Conservation (phyloP, 345 rosid species). For the Conringia planisiliqua region DNA sequence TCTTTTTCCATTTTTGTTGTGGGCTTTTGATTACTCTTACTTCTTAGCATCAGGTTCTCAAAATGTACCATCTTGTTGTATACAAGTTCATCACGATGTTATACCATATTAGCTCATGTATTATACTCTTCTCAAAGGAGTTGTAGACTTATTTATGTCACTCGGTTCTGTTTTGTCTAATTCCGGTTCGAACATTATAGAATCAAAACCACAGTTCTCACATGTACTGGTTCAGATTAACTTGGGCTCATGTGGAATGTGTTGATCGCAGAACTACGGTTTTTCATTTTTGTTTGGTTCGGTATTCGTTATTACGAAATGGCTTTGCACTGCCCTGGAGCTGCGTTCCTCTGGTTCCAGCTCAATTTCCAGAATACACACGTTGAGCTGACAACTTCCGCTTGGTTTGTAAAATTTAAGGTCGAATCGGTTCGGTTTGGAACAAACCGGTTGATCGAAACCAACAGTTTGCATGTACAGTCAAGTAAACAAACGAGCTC, state of each 20-base stretch:
- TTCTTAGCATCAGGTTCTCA: slow-evolving; percentile 4
- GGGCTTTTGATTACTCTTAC: background rate
- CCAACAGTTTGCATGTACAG: slow-evolving; percentile 13
- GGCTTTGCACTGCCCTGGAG: background rate
- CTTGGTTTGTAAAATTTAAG: background rate
- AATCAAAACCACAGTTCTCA: background rate
- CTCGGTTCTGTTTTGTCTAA: background rate
- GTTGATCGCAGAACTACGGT: background rate
- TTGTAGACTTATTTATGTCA: background rate
- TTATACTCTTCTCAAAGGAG: background rate
- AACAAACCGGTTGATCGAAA: slow-evolving; percentile 5
- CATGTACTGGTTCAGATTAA: background rate
- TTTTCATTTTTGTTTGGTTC: background rate
- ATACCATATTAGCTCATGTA: slow-evolving; percentile 7
- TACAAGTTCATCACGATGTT: slow-evolving; percentile 2
- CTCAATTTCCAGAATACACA: background rate
- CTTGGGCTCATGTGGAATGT: background rate
- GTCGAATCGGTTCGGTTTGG: background rate
- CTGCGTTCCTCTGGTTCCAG: background rate
- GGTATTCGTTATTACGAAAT: background rate
- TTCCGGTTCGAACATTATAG: background rate
- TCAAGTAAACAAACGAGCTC: slow-evolving; percentile 23
- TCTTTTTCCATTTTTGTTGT: background rate
- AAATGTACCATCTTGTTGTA: slow-evolving; percentile 18
- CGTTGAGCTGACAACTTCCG: background rate